Conservation (phyloP, 192 early-diverging fungal genomes). For the Martensiomyces pterosporus region DNA sequence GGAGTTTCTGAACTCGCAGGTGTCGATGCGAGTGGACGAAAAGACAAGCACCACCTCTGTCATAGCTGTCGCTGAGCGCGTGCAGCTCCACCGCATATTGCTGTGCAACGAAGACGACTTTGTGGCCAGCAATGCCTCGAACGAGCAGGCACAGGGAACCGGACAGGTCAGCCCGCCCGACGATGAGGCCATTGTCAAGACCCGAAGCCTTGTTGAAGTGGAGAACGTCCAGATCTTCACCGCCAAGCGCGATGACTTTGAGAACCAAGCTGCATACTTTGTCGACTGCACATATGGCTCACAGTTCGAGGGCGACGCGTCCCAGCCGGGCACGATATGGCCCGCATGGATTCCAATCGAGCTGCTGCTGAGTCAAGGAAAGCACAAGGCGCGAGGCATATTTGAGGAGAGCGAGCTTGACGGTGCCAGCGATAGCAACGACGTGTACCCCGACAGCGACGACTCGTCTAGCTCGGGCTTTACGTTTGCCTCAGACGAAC, state of each 20-base stretch:
- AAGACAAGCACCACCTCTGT: constrained; percentile 34
- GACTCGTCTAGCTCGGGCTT: neutral
- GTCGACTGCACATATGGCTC: constrained; percentile 51
- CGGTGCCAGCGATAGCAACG: constrained; percentile 3
- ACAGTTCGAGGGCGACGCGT: constrained; percentile 13
- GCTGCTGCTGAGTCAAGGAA: constrained; percentile 44
- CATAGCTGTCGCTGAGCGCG: constrained; percentile 42
- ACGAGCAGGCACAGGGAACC: neutral
- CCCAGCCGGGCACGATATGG: constrained; percentile 41
- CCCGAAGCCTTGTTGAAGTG: constrained; percentile 48
- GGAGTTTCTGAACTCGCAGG: constrained; percentile 54
- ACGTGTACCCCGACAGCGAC: neutral
- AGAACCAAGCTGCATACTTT: constrained; percentile 40
- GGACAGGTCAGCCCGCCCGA: constrained; percentile 18
- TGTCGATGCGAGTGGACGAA: constrained; percentile 49
- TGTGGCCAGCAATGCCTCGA: neutral
- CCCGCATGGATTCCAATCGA: constrained; percentile 55
- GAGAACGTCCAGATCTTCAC: constrained; percentile 52
- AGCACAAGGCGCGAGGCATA: constrained; percentile 30
- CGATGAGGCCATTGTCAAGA: constrained; percentile 51
- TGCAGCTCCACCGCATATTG: constrained; percentile 42
- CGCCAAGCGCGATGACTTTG: constrained; percentile 40
- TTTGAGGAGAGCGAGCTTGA: constrained; percentile 32
- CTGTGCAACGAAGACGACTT: constrained; percentile 29
- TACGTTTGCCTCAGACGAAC: neutral